These are phyloP conservation scores for Mycena filopes DNA, from an alignment of 768 basidiomycete species.

Conservation along the genomic window DNA sequence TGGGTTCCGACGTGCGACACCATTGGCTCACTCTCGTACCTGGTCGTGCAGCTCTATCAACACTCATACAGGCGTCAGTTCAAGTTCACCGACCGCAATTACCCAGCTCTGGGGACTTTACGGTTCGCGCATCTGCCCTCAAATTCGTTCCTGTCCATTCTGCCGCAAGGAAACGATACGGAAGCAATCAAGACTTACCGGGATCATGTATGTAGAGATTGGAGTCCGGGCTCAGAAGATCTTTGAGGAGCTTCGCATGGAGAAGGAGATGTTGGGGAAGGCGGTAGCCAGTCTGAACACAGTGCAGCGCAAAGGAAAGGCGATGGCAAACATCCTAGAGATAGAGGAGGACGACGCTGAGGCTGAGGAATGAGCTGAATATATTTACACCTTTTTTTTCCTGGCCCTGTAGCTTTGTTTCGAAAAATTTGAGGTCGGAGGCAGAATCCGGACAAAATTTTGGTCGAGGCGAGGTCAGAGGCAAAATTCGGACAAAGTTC, in stretches of 20 bases:
- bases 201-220: neutral
- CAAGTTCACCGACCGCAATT: neutral
- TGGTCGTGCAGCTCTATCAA: neutral
- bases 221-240: neutral
- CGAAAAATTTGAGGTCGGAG: no score
- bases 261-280: neutral
- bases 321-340: neutral
- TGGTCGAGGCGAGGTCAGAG: no score
- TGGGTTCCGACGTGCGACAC: neutral
- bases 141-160: neutral
- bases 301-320: neutral
- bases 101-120: neutral
- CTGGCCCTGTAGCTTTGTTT: no score
- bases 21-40: neutral
- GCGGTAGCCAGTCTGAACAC: slow-evolving; percentile 6
- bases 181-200: neutral
- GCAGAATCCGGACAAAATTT: no score
- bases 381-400: no score
- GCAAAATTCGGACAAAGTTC: no score
- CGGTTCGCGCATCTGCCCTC: slow-evolving; percentile 5
- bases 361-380: no score
- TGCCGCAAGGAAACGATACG: neutral
- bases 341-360: neutral
- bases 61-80: slow-evolving; percentile 41
- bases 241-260: neutral